Evolutionary conservation across 495 filamentous ascomycete species (phyloP), one percentile per base, ranked within the genome.

Genomic region (Neurospora sp.): DNA sequence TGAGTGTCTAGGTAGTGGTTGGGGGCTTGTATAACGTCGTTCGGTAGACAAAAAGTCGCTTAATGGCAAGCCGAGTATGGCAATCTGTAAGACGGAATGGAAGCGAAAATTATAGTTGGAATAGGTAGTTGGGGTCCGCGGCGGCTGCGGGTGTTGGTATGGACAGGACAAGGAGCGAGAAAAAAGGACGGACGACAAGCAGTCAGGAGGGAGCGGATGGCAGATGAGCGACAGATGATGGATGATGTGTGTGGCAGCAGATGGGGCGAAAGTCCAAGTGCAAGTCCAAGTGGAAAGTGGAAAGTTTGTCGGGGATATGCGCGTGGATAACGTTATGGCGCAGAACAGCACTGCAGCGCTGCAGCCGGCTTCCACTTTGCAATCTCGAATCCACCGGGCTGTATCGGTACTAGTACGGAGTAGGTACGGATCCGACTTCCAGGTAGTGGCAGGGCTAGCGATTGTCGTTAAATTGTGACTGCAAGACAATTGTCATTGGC

Each of bases 391-490:
- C 31, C 53, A 66, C 53, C 53, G 53, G 53, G 7, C 53, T 66
- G 53, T 66, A 66, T 66, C 53, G 53, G 53, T 66, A 66, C 53
- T 66, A 66, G 53, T 66, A 66, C 53, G 53, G 53, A 66, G 53
- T 31, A 66, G 53, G 53, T 66, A 66, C 53, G 53, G 53, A 66
- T 35, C 53, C 53, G 44, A 61, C 53, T 61, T 66, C 53, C 27
- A 35, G 27, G 53, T 66, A 35, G 27, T 66, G 53, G 22, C 53
- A 27, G 53, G 53, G 53, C 53, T 66, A 66, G 53, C 14, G 53
- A 66, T 66, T 66, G 53, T 66, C 53, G 27, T 66, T 66, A 66
- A 66, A 35, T 66, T 66, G 14, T 66, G 27, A 66, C 53, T 66
- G 27, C 53, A 35, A 61, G 53, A 35, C 53, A 61, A 35, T 31